A percentile compares a stretch with the other conserved stretches of the same genome.
Conservation (phyloP, 495 filamentous ascomycete genomes). For the Annulohypoxylon bovei region DNA sequence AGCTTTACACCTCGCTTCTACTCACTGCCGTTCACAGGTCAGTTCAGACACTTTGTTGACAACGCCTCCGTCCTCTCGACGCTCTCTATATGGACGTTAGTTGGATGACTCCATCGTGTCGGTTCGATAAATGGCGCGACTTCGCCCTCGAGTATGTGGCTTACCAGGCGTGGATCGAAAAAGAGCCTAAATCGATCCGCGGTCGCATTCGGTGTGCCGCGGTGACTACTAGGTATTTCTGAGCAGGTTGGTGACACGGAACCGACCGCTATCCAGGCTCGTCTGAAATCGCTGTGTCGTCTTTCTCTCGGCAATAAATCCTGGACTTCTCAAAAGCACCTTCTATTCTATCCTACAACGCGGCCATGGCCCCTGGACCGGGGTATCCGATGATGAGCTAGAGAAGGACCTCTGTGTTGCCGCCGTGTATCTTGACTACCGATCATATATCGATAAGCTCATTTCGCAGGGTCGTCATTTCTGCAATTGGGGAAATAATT, state of each 20-base stretch:
- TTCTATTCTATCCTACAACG: not conserved
- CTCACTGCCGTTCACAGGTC: conserved; percentile 10
- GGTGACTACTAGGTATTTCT: conserved; percentile 5
- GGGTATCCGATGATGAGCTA: conserved; percentile 4
- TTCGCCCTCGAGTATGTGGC: not conserved
- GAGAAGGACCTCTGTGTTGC: conserved; percentile 13
- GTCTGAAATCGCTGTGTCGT: conserved; percentile 9
- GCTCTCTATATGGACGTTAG: not conserved
- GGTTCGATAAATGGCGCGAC: not conserved
- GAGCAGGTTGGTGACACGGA: conserved; percentile 10
- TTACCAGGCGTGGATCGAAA: conserved; percentile 1
- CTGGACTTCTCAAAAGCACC: not conserved
- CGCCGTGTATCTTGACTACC: conserved; percentile 7
- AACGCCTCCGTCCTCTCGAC: conserved; percentile 5
- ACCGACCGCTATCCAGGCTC: not conserved
- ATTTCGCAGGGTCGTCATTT: not conserved
- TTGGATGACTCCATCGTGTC: not conserved
- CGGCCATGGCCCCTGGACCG: not conserved
- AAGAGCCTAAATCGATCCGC: not conserved
- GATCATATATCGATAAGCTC: not conserved
- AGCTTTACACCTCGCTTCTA: not conserved
- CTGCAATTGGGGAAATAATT: not conserved
- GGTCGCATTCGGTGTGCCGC: conserved; percentile 12
- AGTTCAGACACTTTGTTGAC: conserved; percentile 17
- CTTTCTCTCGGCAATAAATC: not conserved